Evolutionary conservation across 148 eudicot genomes (phyloP).

Genomic region (Rhododendron simsii): DNA sequence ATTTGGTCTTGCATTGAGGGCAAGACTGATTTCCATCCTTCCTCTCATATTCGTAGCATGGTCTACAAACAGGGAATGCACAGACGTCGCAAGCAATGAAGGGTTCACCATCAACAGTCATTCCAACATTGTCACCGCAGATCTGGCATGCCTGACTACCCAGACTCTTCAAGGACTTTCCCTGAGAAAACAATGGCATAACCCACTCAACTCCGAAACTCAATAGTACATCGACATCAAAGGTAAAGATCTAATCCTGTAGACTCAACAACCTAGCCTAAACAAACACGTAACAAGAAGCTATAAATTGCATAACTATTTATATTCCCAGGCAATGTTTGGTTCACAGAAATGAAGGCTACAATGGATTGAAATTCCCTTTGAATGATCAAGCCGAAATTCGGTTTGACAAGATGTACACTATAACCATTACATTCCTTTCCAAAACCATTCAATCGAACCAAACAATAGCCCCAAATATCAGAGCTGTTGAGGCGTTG

Average conservation of each 20-base stretch:
- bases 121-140: constrained; percentile 22
- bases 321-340: not conserved
- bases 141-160: constrained; percentile 27
- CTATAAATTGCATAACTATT: not conserved
- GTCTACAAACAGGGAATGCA: constrained; percentile 26
- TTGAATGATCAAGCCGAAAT: not conserved
- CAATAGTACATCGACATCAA: not conserved
- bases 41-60: constrained; percentile 31
- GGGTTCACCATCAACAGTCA: constrained; percentile 17
- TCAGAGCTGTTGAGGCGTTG: too few species aligned
- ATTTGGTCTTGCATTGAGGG: constrained; percentile 59
- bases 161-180: constrained; percentile 19
- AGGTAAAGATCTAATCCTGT: not conserved
- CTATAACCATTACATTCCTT: not conserved
- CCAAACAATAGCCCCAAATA: not conserved
- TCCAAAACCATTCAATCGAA: not conserved
- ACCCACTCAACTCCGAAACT: not conserved
- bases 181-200: constrained; percentile 13
- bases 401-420: not conserved
- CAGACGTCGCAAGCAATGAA: constrained; percentile 27
- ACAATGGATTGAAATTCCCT: not conserved
- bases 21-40: constrained; percentile 44
- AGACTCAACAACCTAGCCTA: not conserved
- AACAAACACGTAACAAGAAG: not conserved
- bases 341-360: not conserved